Base-by-base conservation (phyloP, 805 yeast species). In the Saccharomyces kudriavzevii region DNA sequence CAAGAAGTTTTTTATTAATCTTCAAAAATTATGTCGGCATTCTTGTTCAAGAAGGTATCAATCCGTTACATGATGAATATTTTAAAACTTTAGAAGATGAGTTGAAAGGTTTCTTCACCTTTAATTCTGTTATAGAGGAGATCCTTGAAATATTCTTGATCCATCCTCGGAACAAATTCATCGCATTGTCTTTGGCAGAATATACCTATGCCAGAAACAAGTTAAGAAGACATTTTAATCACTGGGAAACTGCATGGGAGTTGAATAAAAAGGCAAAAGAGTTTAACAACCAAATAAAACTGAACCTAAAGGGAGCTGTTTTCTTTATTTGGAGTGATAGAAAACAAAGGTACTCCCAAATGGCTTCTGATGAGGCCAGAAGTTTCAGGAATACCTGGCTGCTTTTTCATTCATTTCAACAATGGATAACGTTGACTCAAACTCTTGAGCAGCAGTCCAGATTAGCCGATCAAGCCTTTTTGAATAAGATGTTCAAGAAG, bases 1-100 rank as follows among this genome's bases (percentile, higher is more conserved):
- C 70, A 1, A 55, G 60, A 47, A 63, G 58, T 27, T 67, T 67
- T 54, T 55, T 66, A 35, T 60, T 57, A 49, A 55, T 62, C 11
- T 63, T 66, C 49, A 59, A 60, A 27, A 45, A 50, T 10, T 68
- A 67, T 47, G 46, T 63, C 25, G 11, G 29, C 13, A 40, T 56
- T 48, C 49, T 66, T 6, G 29, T 54, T 4, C 59, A 59, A 26
- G 57, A 55, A 24, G 59, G 58, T 13, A n/a, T 55, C 4, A 54
- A 63, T 52, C 67, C 67, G 0, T 40, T 61, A 30, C 49, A 55
- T 4, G 69, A 68, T 53, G 51, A 54, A 28, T 59, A 60, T 43
- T 45, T 67, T 9, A 51, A 59, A 17, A 45, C 51, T 1, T 26
- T 66, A 22, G 60, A 61, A 46, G 57, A 59, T 49, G 67, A 66